Conservation (phyloP, 345 rosid species). For the Gossypium thurberi region DNA sequence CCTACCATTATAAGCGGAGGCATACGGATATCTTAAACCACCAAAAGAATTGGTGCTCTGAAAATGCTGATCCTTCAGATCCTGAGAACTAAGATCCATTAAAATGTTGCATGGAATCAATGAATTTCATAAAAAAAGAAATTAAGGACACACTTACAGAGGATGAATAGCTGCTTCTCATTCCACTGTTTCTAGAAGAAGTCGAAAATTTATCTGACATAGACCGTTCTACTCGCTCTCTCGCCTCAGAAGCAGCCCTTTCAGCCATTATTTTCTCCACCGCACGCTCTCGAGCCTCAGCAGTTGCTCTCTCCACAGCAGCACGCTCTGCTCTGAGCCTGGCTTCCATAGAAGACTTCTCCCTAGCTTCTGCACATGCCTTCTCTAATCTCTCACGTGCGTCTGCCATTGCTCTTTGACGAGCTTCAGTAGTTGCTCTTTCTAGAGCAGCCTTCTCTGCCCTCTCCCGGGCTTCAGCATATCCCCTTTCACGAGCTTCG, state of each 20-base stretch:
- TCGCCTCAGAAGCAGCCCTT: constrained; percentile 60
- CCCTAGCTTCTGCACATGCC: constrained; percentile 89
- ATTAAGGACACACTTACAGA: constrained; percentile 31
- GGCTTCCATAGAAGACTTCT: constrained; percentile 57
- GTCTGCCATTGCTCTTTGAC: constrained; percentile 68
- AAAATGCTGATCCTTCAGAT: constrained; percentile 38
- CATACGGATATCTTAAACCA: constrained; percentile 40
- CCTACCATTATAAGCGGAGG: constrained; percentile 47
- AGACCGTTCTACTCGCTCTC: constrained; percentile 61
- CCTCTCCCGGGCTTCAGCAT: constrained; percentile 45
- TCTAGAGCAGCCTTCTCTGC: constrained; percentile 53
- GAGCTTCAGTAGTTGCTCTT: constrained; percentile 46
- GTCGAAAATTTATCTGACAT: constrained; percentile 53
- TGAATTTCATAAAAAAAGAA: background rate
- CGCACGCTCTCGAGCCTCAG: constrained; percentile 94
- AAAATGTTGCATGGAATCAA: background rate
- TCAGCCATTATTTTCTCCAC: constrained; percentile 51
- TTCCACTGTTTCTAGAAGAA: constrained; percentile 43
- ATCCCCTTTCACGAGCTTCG: constrained; percentile 49
- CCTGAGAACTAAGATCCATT: constrained; percentile 34
- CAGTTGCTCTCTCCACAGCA: constrained; percentile 84
- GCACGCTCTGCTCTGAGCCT: constrained; percentile 81
- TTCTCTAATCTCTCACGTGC: constrained; percentile 93
- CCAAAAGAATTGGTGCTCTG: constrained; percentile 40
- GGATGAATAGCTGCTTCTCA: constrained; percentile 39